Conservation (phyloP, 2,329 filamentous ascomycete species). For the Leptographium flavum region DNA sequence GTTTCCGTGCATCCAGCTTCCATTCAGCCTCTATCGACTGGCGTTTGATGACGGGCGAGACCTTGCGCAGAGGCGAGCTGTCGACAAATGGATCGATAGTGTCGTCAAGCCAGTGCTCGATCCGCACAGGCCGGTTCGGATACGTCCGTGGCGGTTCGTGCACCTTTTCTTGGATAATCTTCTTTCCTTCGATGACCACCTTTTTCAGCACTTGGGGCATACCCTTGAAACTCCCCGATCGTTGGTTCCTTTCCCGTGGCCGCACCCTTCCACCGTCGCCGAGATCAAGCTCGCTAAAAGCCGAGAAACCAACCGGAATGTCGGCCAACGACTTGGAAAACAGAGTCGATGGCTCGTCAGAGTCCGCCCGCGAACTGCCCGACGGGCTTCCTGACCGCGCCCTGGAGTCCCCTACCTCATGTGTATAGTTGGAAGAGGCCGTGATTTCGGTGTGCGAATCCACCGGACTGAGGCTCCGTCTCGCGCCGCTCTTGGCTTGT, state of each 20-base stretch:
- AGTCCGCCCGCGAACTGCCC: constrained; percentile 19
- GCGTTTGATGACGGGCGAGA: constrained; percentile 15
- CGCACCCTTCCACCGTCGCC: constrained; percentile 28
- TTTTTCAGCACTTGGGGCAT: constrained; percentile 51
- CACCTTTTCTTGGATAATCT: constrained; percentile 47
- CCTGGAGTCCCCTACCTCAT: constrained; percentile 6
- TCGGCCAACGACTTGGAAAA: constrained; percentile 42
- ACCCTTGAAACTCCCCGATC: constrained; percentile 42
- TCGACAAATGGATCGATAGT: constrained; percentile 51
- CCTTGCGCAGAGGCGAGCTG: constrained; percentile 6
- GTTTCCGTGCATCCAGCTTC: constrained; percentile 12
- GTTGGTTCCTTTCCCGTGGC: constrained; percentile 28
- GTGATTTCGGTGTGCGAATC: constrained; percentile 17
- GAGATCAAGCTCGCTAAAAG: constrained; percentile 51
- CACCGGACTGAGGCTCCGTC: constrained; percentile 15
- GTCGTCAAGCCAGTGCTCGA: constrained; percentile 50
- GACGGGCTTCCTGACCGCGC: constrained; percentile 5
- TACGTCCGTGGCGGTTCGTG: constrained; percentile 40
- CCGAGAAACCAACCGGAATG: constrained; percentile 49
- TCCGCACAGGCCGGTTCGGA: constrained; percentile 45
- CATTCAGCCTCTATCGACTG: constrained; percentile 21
- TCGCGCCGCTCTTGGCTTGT: constrained; percentile 8
- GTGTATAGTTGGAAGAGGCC: constrained; percentile 15
- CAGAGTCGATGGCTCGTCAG: constrained; percentile 25
- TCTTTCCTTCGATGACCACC: constrained; percentile 48